Evolutionary conservation across 192 early-diverging fungal genomes (phyloP).

Genomic region (Nowakowskiella sp.): DNA sequence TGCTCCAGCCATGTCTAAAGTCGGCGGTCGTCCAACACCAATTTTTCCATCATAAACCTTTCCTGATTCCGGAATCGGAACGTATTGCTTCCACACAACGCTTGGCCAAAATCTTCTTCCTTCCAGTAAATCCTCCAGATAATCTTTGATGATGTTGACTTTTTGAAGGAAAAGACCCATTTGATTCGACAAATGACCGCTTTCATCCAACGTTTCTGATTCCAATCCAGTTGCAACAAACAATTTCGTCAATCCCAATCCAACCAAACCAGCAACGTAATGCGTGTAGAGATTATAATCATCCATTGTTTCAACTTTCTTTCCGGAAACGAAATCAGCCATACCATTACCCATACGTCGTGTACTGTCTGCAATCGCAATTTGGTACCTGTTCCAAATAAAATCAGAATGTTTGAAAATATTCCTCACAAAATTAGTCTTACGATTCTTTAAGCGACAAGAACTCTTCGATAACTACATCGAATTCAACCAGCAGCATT

Average conservation of each 20-base stretch:
- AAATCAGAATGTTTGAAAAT: slow-evolving; percentile 9
- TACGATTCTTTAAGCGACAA: slow-evolving; percentile 54
- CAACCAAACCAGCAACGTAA: slow-evolving; percentile 95
- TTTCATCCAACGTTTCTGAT: slow-evolving; percentile 25
- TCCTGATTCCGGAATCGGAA: slow-evolving; percentile 1
- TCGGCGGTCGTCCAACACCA: slow-evolving; percentile 2
- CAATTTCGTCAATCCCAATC: slow-evolving; percentile 82
- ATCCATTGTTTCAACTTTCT: slow-evolving; percentile 53
- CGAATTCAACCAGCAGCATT: slow-evolving; percentile 78
- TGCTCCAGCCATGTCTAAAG: slow-evolving; percentile 7
- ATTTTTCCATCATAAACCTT: not conserved
- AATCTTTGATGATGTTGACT: slow-evolving; percentile 96
- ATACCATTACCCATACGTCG: slow-evolving; percentile 92
- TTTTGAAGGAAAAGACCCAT: slow-evolving; percentile 99
- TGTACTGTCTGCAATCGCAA: slow-evolving; percentile 84
- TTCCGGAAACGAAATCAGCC: slow-evolving; percentile 57
- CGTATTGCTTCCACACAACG: slow-evolving; percentile 85
- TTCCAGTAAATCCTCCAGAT: slow-evolving; percentile 79
- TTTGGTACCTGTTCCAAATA: slow-evolving; percentile 57
- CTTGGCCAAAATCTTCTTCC: slow-evolving; percentile 94
- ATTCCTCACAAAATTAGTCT: slow-evolving; percentile 1
- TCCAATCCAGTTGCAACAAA: slow-evolving; percentile 85
- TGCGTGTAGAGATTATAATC: slow-evolving; percentile 97
- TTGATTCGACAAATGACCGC: slow-evolving; percentile 56
- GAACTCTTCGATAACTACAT: slow-evolving; percentile 85